phyloP scores from a whole-genome alignment of 1,139 yeast species.

The Saccharomyces hybrid region DNA sequence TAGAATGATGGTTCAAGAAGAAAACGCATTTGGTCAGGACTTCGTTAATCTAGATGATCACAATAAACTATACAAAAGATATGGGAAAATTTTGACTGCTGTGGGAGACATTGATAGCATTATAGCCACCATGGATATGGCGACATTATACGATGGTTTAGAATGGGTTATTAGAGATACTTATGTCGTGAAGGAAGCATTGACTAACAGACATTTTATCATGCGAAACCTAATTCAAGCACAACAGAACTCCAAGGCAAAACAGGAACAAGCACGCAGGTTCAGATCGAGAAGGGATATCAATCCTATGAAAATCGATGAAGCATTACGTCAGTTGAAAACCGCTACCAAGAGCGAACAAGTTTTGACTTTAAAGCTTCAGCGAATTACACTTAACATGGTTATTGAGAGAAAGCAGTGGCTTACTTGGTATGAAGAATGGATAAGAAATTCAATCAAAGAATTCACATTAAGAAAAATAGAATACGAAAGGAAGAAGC shows the following conservation, averaged over 20 bases:
- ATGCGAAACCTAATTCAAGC: conserved; percentile 86
- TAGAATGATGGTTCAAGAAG: conserved; percentile 48
- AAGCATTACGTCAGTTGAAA: conserved; percentile 73
- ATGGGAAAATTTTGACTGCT: conserved; percentile 59
- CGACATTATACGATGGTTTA: conserved; percentile 71
- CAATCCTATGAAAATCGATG: conserved; percentile 85
- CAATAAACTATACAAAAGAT: conserved; percentile 67
- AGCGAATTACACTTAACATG: conserved; percentile 82
- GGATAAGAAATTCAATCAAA: conserved; percentile 48
- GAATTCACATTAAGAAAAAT: conserved; percentile 63
- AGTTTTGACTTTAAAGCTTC: conserved; percentile 63
- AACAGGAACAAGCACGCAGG: conserved; percentile 67
- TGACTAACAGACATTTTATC: conserved; percentile 83
- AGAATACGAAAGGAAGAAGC: conserved; percentile 77
- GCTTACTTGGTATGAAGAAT: conserved; percentile 46
- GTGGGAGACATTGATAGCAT: conserved; percentile 74
- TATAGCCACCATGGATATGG: conserved; percentile 67
- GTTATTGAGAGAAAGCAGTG: conserved; percentile 56
- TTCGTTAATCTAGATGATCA: conserved; percentile 40
- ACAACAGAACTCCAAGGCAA: conserved; percentile 61
- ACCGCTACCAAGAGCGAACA: conserved; percentile 75
- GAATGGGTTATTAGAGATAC: conserved; percentile 62
- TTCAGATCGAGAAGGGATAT: conserved; percentile 68
- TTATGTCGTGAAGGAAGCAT: conserved; percentile 82
- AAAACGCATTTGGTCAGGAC: conserved; percentile 59